Percentiles rank a stretch among this genome's conserved stretches.
Evolutionary conservation across 2,329 filamentous ascomycete species (phyloP).

Genomic region (Fusarium succisae): DNA sequence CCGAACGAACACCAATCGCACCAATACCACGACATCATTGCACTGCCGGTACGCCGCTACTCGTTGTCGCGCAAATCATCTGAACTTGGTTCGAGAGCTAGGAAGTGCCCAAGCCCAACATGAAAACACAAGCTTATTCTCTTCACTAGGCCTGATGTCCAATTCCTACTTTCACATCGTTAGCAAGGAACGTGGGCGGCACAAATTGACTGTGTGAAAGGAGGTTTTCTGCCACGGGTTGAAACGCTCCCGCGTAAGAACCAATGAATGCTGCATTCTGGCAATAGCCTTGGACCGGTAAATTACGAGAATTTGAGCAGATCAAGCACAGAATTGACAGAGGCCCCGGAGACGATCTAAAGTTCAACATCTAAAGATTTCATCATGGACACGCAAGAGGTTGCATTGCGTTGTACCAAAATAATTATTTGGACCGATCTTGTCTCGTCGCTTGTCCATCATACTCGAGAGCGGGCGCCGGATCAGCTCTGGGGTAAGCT

Average conservation of each 20-base stretch:
- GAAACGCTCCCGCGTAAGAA: slow-evolving; percentile 10
- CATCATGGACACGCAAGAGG: slow-evolving; percentile 42
- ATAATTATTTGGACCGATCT: slow-evolving; percentile 37
- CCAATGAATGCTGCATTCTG: slow-evolving; percentile 3
- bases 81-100: slow-evolving; percentile 27
- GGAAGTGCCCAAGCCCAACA: not conserved
- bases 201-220: not conserved
- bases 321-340: not conserved
- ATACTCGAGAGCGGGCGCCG: slow-evolving; percentile 21
- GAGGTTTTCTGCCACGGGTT: not conserved
- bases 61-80: slow-evolving; percentile 8
- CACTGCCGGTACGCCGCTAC: slow-evolving; percentile 31
- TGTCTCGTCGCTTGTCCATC: slow-evolving; percentile 4
- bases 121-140: not conserved
- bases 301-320: not conserved
- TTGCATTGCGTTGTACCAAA: slow-evolving; percentile 3
- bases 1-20: slow-evolving; percentile 31
- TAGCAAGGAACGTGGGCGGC: not conserved
- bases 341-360: not conserved
- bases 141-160: no score
- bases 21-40: slow-evolving; percentile 25
- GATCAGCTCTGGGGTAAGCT: slow-evolving; percentile 29
- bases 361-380: slow-evolving; percentile 48
- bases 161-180: not conserved
- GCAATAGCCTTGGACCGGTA: not conserved